Evolutionary conservation across 1,284 basidiomycete species (phyloP).

Genomic region (Cryptococcus sp.): DNA sequence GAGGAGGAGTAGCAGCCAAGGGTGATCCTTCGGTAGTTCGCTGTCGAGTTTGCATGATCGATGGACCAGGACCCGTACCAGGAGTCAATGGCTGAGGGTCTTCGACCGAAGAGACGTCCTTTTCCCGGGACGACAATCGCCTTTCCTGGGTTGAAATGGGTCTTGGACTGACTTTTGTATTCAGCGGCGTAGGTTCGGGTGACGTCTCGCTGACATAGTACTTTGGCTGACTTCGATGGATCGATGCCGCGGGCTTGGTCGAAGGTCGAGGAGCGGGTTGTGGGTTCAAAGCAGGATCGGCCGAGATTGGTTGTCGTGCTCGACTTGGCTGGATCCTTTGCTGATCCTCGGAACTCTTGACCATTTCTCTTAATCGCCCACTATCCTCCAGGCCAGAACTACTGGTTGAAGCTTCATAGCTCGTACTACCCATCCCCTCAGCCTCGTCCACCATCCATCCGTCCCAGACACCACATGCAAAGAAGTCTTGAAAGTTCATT

Average conservation of each 20-base stretch:
- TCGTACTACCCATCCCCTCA: slow-evolving; percentile 26
- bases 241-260: background rate
- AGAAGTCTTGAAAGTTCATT: slow-evolving; percentile 89
- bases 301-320: slow-evolving; percentile 22
- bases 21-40: slow-evolving; percentile 34
- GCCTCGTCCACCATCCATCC: slow-evolving; percentile 62
- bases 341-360: slow-evolving; percentile 20
- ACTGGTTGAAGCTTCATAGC: slow-evolving; percentile 37
- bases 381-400: slow-evolving; percentile 23
- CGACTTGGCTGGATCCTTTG: slow-evolving; percentile 25
- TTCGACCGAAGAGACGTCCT: slow-evolving; percentile 19
- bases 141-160: slow-evolving; percentile 27
- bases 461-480: slow-evolving; percentile 72
- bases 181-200: slow-evolving; percentile 4
- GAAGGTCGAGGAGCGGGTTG: slow-evolving; percentile 20
- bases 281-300: slow-evolving; percentile 26
- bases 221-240: slow-evolving; percentile 37
- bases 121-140: slow-evolving; percentile 13
- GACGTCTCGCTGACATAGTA: slow-evolving; percentile 39
- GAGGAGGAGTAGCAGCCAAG: slow-evolving; percentile 39
- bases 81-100: slow-evolving; percentile 37
- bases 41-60: slow-evolving; percentile 4
- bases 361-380: slow-evolving; percentile 18
- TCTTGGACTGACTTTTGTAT: slow-evolving; percentile 18
- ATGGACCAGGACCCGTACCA: slow-evolving; percentile 7